phyloP scores from a whole-genome alignment of 208 protist species.

The Wallacemonas rigidus region DNA sequence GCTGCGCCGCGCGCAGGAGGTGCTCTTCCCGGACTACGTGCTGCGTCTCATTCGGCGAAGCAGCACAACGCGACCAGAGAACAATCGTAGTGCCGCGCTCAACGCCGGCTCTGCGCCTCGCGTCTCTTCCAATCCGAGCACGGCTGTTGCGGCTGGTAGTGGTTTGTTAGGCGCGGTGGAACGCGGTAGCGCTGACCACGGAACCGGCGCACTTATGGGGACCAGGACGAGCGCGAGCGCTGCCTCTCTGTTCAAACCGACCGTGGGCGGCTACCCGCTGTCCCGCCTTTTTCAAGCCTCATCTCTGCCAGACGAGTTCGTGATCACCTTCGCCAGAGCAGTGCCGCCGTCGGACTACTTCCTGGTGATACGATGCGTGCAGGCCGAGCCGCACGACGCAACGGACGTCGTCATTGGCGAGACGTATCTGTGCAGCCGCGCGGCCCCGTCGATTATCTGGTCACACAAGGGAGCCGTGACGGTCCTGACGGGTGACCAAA shows the following conservation, averaged over 20 bases:
- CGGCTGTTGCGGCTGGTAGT: neutral
- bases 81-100: neutral
- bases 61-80: neutral
- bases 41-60: constrained; percentile 29
- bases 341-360: constrained; percentile 9
- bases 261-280: constrained; percentile 7
- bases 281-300: constrained; percentile 8
- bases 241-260: neutral
- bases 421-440: constrained; percentile 10
- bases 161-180: neutral
- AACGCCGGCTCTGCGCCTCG: too few species aligned
- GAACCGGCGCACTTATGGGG: neutral
- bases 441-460: constrained; percentile 6
- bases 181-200: neutral
- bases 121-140: too few species aligned
- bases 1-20: constrained; percentile 23
- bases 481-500: constrained; percentile 3
- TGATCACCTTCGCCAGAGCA: constrained; percentile 2
- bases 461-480: constrained; percentile 4
- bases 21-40: constrained; percentile 40
- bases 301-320: constrained; percentile 4
- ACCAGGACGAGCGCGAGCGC: neutral
- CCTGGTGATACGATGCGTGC: constrained; percentile 1
- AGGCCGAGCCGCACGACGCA: neutral
- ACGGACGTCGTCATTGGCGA: neutral